Evolutionary conservation across 169 alveolate genomes (phyloP).

Genomic region (Perkinsus olseni): DNA sequence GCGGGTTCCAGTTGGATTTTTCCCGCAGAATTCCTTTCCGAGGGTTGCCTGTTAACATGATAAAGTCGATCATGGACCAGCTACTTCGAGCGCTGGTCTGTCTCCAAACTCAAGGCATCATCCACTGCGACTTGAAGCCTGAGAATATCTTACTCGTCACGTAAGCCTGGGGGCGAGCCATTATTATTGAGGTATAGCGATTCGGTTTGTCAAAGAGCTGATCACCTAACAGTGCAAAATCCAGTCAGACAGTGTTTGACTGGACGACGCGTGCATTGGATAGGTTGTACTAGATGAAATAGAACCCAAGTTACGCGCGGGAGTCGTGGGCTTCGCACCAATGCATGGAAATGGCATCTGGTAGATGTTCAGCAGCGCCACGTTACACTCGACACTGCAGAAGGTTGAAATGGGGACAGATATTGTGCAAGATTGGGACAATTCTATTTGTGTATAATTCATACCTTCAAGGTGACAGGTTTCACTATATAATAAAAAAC

Average conservation of each 20-base stretch:
- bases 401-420: too few species aligned
- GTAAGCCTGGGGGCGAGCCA: background rate
- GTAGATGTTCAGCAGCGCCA: too few species aligned
- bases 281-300: background rate
- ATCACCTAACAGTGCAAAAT: too few species aligned
- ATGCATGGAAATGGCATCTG: too few species aligned
- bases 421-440: too few species aligned
- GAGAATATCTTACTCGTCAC: constrained; percentile 43
- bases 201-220: too few species aligned
- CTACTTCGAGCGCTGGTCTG: constrained; percentile 49
- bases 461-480: too few species aligned
- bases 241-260: background rate
- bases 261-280: background rate
- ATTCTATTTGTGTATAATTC: too few species aligned
- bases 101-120: constrained; percentile 47
- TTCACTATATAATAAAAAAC: too few species aligned
- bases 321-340: too few species aligned
- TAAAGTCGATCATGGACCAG: constrained; percentile 53
- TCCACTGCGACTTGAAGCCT: constrained; percentile 76
- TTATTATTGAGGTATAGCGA: too few species aligned
- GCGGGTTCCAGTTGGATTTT: background rate
- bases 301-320: constrained; percentile 23
- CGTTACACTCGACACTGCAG: too few species aligned
- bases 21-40: constrained; percentile 4
- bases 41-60: constrained; percentile 47